Base-by-base conservation (phyloP, 192 early-diverging fungal species). In the Linnemannia schmuckeri region DNA sequence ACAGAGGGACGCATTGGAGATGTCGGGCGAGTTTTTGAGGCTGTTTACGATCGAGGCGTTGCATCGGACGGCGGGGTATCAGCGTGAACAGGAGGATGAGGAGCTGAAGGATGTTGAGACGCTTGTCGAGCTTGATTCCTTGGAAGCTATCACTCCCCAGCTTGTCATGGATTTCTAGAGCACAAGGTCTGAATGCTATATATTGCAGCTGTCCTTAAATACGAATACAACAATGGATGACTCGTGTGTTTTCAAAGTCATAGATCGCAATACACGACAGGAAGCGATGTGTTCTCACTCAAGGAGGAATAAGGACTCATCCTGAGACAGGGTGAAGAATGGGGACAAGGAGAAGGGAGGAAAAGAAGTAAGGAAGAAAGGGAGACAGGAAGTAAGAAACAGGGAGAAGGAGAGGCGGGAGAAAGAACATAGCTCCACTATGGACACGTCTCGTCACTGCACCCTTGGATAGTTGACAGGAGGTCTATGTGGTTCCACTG, bases 11-110 rank as follows among this genome's bases (percentile, higher is more conserved):
- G 88, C 88, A 4, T 20, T 89, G 63, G 46, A 82, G 38, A 47
- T 89, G 30, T 85, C 88, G 52, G 71, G 82, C 22, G 88, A 89
- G 70, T 83, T 82, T 37, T 38, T 89, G 49, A 72, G 88, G 6
- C 49, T 89, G 38, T 89, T 89, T 66, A 89, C 88, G 27, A 85
- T 89, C 27, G 88, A 89, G 18, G 88, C 88, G 3, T 40, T 89
- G n/a, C 88, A 89, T 52, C 72, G 88, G 33, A 79, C 88, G 4
- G 88, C 77, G 38, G 88, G 76, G 35, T 87, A 87, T 55, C 85
- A 87, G 49, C 79, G 79, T 76, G 85, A 87, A 74, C 85, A 87
- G 35, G 85, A 87, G n/a, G 79, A 81, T 42, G 85, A 87, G n/a
- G 85, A 87, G 15, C n/a, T 87, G 46, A 76, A 52, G 71, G 76